Base-by-base conservation (phyloP, 306 rosid species). In the Cucurbita maxima region DNA sequence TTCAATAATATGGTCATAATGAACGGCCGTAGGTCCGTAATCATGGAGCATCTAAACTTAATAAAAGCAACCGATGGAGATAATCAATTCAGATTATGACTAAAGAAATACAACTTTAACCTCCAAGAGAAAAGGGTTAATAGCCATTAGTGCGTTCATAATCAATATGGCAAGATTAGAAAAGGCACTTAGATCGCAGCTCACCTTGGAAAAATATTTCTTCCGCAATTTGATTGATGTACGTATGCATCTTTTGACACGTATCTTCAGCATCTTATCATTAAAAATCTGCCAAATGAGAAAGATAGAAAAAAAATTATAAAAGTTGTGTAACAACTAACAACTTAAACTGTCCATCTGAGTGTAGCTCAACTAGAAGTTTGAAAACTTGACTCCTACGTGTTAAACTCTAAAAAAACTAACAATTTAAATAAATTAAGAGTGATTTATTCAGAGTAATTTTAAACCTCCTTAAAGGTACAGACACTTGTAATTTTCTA, bases 141-240 rank as follows among this genome's bases (percentile, higher is more conserved):
- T 70, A 73, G 72, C 75, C 50, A 37, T 52, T 36, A 60, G 72
- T 18, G 25, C 54, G 8, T 19, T 10, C 12, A 25, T 64, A 48
- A 60, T 76, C 71, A 72, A 59, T 47, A 64, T 38, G 58, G 48
- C 53, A 57, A 59, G 80, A 67, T 73, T 20, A 3, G n/a, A 38
- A 40, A 54, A 71, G 53, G 57, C 37, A 73, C 59, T 72, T 54
- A 68, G 77, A 44, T 30, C 22, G 68, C 57, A 83, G 38, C 84
- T 72, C 50, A 85, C 98, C 98, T 92, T 92, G 79, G 82, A 83
- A 50, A 90, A 76, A 79, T 92, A 92, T 83, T 92, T 92, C 86
- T 90, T 90, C 72, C 96, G 86, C 62, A 92, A 87, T 81, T 86
- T 92, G 84, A 92, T 82, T 67, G 96, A 96, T 43, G 82, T 79